Evolutionary conservation across 805 yeast species (phyloP).

Genomic region (Saturnispora serradocipensis): DNA sequence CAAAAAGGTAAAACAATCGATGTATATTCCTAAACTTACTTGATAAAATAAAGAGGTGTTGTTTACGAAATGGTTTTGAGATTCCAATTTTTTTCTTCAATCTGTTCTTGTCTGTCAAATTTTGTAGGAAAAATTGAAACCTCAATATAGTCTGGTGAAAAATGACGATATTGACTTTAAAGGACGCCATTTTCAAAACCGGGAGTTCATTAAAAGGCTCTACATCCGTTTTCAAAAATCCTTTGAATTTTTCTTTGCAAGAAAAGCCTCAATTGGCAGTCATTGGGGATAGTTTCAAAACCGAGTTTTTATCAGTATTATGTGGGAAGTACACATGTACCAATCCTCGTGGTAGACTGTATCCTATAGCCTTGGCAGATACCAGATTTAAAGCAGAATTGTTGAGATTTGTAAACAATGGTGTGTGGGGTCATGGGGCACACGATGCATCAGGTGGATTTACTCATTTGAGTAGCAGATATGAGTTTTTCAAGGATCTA

Average conservation of each 20-base stretch:
- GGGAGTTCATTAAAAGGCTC: neutral
- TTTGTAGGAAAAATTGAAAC: neutral
- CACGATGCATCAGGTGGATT: constrained; percentile 34
- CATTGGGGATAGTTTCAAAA: constrained; percentile 42
- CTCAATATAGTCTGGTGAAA: neutral
- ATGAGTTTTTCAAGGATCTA: constrained; percentile 72
- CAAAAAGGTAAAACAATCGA: neutral
- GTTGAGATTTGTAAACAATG: constrained; percentile 30
- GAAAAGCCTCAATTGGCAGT: constrained; percentile 43
- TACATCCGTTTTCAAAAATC: constrained; percentile 29
- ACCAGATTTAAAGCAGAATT: constrained; percentile 32
- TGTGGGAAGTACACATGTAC: constrained; percentile 44
- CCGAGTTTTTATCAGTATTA: constrained; percentile 45
- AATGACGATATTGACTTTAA: neutral
- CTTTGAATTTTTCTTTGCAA: constrained; percentile 32
- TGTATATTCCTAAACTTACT: neutral
- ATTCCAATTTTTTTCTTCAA: neutral
- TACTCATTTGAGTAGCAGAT: constrained; percentile 81
- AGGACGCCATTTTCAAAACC: neutral
- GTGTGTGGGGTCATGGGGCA: constrained; percentile 28
- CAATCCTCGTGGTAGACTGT: constrained; percentile 46
- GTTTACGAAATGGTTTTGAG: constrained; percentile 9
- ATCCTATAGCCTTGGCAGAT: constrained; percentile 42
- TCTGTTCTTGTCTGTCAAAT: neutral
- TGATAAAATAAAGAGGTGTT: constrained; percentile 8